Conservation (phyloP, 1,139 yeast species). For the Komagataea norvegica region DNA sequence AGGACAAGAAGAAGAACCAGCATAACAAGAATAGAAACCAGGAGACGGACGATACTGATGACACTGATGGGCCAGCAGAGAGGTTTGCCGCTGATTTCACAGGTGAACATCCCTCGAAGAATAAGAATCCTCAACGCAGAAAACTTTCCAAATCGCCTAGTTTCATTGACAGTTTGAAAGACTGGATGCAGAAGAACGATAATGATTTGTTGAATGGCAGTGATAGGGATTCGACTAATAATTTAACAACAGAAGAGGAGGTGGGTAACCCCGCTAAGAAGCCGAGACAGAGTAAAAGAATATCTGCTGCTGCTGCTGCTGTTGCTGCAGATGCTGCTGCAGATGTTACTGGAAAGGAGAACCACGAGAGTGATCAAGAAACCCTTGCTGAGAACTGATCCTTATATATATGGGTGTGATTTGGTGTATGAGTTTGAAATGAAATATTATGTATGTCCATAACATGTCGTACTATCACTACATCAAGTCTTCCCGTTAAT, state of each 20-base stretch:
- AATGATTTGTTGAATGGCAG: constrained; percentile 12
- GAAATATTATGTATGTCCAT: no score
- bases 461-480: not conserved
- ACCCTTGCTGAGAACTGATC: constrained; percentile 1
- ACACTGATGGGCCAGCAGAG: constrained; percentile 22
- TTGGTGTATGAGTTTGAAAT: no score
- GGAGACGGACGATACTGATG: constrained; percentile 44
- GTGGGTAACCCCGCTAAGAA: not conserved
- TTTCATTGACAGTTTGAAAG: constrained; percentile 58
- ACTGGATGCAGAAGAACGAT: constrained; percentile 54
- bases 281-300: not conserved
- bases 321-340: no score
- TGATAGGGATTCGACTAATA: not conserved
- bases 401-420: no score
- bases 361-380: constrained; percentile 2
- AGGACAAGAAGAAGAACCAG: constrained; percentile 13
- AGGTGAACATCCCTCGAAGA: constrained; percentile 15
- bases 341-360: not conserved
- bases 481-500: no score
- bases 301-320: no score
- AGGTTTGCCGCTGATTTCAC: constrained; percentile 50
- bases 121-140: constrained; percentile 35
- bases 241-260: not conserved
- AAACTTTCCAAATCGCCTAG: constrained; percentile 32
- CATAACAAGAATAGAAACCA: constrained; percentile 8